Evolutionary conservation across 345 rosid species (phyloP), one percentile per base, ranked within the genome.

Genomic region (Moricandia moricandioides): DNA sequence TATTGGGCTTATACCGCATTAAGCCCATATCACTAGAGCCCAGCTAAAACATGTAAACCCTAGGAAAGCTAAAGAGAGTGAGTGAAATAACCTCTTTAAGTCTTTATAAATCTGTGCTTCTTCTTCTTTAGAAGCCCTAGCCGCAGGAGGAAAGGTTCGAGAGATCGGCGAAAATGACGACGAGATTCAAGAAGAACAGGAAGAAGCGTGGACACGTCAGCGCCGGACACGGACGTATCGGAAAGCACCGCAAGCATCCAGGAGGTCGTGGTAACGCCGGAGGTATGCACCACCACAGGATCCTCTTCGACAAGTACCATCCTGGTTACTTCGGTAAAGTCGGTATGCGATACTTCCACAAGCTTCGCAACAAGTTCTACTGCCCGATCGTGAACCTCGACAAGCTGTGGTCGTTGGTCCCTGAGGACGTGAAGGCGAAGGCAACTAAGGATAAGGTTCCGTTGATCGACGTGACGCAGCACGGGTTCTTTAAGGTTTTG

Each of bases 251-350:
- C 8, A 91, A 91, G 84, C 95, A 91, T 57, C 97, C 95, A 0
- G 97, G 97, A 65, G 97, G 97, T 60, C 88, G 97, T 2, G 95
- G 97, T 65, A 91, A 91, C 82, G 95, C 95, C 5, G 95, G 97
- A 67, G 95, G 97, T 37, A 83, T 89, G 97, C 95, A 91, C 82
- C 97, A 89, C 85, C 97, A 91, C 86, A 60, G 95, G 74, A 91
- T 91, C 85, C 91, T 91, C 67, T 89, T 91, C 83, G 95, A 89
- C 88, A 91, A 91, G 86, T 91, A 88, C 80, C 97, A 91, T 72
- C 97, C 95, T 0, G 97, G 97, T 39, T 91, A 84, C 62, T 91
- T 91, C 60, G 95, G 97, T 5, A 89, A 91, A 65, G 97, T 91
- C n/a, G 97, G 97, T 60, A 91, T 91, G 97, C 76, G 97, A 35